Conservation (phyloP, 2,329 filamentous ascomycete species). For the Aspergillus sp. region DNA sequence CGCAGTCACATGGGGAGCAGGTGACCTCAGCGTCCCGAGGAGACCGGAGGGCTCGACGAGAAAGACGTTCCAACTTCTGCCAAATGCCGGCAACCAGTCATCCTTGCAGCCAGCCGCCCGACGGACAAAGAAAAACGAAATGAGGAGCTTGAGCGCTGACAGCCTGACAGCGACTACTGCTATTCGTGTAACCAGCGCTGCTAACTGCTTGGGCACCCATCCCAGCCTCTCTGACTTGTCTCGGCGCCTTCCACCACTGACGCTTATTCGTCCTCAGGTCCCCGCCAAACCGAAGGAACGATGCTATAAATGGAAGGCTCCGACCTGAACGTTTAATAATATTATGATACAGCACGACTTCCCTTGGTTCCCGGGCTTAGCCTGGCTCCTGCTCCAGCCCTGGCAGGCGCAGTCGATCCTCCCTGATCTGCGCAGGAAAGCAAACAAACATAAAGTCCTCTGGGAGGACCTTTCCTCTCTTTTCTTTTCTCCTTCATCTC, state of each 20-base stretch:
- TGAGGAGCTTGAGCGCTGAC: not conserved
- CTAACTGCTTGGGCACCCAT: not conserved
- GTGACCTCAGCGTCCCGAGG: not conserved
- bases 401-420: not conserved
- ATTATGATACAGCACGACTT: too few species aligned
- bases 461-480: not conserved
- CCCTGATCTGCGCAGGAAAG: not conserved
- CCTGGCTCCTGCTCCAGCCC: not conserved
- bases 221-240: not conserved
- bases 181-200: not conserved
- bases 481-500: not conserved
- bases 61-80: not conserved
- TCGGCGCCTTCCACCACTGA: not conserved
- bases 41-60: too few species aligned
- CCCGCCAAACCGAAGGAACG: not conserved
- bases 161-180: not conserved
- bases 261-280: not conserved
- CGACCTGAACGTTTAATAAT: too few species aligned
- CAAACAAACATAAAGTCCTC: not conserved
- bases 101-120: not conserved
- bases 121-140: not conserved
- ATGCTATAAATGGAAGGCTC: not conserved
- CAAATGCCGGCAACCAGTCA: not conserved
- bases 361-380: not conserved
- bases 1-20: not conserved